phyloP scores from a whole-genome alignment of 139 green algal genomes.

The Marvania coccoides region DNA sequence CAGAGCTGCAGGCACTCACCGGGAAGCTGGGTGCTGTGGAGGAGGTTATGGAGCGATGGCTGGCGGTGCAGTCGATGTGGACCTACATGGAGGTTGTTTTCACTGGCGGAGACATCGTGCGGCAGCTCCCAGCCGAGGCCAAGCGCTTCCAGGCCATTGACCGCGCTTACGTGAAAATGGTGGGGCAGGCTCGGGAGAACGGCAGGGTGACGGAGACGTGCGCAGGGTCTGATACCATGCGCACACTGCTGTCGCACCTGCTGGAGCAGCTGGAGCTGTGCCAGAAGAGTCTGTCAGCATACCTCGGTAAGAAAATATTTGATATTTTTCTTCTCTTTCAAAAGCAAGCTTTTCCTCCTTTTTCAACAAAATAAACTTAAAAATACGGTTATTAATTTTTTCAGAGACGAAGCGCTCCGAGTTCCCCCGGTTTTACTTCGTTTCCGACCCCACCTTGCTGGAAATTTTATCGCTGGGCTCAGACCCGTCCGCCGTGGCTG shows the following conservation, averaged over 20 bases:
- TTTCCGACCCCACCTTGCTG: slow-evolving; percentile 91
- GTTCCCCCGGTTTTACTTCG: slow-evolving; percentile 97
- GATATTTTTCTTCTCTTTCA: too few species aligned
- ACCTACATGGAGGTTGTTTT: slow-evolving; percentile 98
- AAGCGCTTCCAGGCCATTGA: slow-evolving; percentile 96
- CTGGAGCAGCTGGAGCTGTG: slow-evolving; percentile 92
- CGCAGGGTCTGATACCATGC: slow-evolving; percentile 78
- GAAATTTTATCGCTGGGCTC: slow-evolving; percentile 92
- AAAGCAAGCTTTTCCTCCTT: too few species aligned
- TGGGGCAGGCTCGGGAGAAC: slow-evolving; percentile 70
- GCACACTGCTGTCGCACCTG: slow-evolving; percentile 84
- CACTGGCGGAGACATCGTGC: slow-evolving; percentile 88
- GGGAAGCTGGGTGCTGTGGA: slow-evolving; percentile 79
- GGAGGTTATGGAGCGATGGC: slow-evolving; percentile 92
- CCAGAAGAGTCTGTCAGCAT: slow-evolving; percentile 87
- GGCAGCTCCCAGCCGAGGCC: slow-evolving; percentile 89
- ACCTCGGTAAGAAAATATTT: slow-evolving; percentile 61
- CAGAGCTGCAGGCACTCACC: slow-evolving; percentile 65
- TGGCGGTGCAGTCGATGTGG: slow-evolving; percentile 90
- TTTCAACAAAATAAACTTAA: too few species aligned
- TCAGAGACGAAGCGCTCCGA: slow-evolving; percentile 84
- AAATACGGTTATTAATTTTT: neutral
- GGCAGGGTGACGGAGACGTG: slow-evolving; percentile 79
- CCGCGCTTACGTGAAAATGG: slow-evolving; percentile 52
- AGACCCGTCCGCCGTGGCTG: slow-evolving; percentile 81